A percentile compares a stretch with the other conserved stretches of the same genome.
Evolutionary conservation across 441 rosid species (phyloP).

Genomic region (Hura crepitans): DNA sequence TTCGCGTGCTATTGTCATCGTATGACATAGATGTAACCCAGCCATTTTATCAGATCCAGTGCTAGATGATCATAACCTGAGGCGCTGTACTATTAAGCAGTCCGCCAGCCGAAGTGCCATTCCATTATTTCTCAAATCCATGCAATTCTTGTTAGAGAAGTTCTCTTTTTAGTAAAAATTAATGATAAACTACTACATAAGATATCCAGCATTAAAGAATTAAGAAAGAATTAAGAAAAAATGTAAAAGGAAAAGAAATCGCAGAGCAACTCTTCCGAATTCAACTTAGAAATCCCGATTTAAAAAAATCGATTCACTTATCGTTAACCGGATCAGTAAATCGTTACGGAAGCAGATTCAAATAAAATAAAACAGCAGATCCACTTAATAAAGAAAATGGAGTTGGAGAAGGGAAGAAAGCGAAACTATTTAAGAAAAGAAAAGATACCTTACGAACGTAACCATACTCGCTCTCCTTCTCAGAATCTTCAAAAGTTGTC

Average conservation of each 20-base stretch:
- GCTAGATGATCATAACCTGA: neutral
- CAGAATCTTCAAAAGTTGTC: conserved; percentile 93
- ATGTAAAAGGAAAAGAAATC: too few relatives aligned
- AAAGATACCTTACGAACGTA: conserved; percentile 84
- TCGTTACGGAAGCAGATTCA: neutral
- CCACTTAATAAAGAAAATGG: neutral
- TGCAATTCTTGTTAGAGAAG: neutral
- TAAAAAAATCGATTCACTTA: conserved; percentile 1
- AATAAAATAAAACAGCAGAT: neutral
- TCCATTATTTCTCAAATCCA: neutral
- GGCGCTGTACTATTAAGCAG: neutral
- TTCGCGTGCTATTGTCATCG: neutral
- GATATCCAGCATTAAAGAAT: neutral
- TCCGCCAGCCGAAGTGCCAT: neutral
- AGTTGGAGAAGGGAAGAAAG: neutral
- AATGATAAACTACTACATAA: neutral
- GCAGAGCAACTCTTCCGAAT: conserved; percentile 4
- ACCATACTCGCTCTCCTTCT: conserved; percentile 99
- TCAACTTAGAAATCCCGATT: neutral
- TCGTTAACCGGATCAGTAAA: neutral
- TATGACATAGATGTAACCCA: neutral
- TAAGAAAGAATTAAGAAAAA: too few relatives aligned
- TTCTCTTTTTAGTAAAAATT: too few relatives aligned
- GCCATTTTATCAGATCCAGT: neutral
- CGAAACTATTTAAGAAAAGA: neutral